phyloP scores from a whole-genome alignment of 1,284 basidiomycete species.

The Malassezia sp. region DNA sequence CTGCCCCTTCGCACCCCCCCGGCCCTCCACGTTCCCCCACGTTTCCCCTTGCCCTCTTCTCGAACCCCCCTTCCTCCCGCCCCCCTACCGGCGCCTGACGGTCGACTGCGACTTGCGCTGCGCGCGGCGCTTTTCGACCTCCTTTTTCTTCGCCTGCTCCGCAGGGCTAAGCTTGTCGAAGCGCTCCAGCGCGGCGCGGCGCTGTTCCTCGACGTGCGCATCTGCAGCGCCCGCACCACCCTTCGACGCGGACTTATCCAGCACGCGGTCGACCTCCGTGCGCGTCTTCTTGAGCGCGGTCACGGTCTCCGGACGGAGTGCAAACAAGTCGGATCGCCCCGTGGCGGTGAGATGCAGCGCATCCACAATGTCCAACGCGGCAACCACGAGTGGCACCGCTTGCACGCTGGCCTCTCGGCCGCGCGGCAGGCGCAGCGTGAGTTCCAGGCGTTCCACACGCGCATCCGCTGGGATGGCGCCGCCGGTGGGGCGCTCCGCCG shows the following conservation, averaged over 20 bases:
- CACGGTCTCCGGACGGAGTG: constrained; percentile 23
- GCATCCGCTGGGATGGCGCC: constrained; percentile 18
- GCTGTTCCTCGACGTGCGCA: constrained; percentile 24
- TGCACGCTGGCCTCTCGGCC: constrained; percentile 15
- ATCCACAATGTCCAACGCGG: constrained; percentile 37
- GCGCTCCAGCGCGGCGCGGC: constrained; percentile 35
- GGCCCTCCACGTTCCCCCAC: no score
- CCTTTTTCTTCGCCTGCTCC: constrained; percentile 41
- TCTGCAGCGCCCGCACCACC: no score
- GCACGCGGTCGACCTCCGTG: constrained; percentile 26
- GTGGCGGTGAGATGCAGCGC: constrained; percentile 21
- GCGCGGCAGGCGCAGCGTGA: constrained; percentile 32
- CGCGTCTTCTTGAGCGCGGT: constrained; percentile 31
- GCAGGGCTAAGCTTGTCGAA: constrained; percentile 35
- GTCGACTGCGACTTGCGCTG: constrained; percentile 30
- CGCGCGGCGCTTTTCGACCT: constrained; percentile 37
- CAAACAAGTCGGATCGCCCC: constrained; percentile 16
- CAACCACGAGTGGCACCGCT: constrained; percentile 26
- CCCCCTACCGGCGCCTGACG: background rate
- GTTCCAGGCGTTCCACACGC: constrained; percentile 25
- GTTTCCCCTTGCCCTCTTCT: no score
- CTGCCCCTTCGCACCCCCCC: no score
- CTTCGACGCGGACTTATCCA: constrained; percentile 25
- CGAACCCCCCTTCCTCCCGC: no score
- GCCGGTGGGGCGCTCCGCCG: constrained; percentile 18